Evolutionary conservation across 108 stramenopile species (phyloP).

Genomic region (Chaetoceros tenuissimus): DNA sequence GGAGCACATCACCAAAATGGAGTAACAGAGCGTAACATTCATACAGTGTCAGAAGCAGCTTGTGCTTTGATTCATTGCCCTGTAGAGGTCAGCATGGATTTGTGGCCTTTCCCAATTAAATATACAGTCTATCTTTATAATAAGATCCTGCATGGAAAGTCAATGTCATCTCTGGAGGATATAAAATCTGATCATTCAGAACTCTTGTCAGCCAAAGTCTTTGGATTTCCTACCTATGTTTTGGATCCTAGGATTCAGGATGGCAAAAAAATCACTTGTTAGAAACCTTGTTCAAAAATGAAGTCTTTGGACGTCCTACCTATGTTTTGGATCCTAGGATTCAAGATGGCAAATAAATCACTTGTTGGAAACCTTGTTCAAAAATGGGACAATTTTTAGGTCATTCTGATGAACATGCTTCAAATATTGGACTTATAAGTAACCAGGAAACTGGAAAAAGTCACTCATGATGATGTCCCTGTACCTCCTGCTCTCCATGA

Average conservation of each 20-base stretch:
- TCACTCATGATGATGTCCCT: not conserved
- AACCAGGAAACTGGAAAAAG: slow-evolving; percentile 25
- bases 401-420: slow-evolving; percentile 28
- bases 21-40: slow-evolving; percentile 33
- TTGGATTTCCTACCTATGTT: slow-evolving; percentile 46
- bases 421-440: slow-evolving; percentile 27
- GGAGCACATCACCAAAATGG: slow-evolving; percentile 58
- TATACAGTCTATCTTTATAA: slow-evolving; percentile 34
- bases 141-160: slow-evolving; percentile 15
- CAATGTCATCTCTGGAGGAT: slow-evolving; percentile 21
- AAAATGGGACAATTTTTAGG: slow-evolving; percentile 38
- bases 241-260: slow-evolving; percentile 48
- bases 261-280: slow-evolving; percentile 46
- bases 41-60: slow-evolving; percentile 22
- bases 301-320: slow-evolving; percentile 40
- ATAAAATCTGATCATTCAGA: not conserved
- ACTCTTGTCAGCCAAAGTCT: slow-evolving; percentile 15
- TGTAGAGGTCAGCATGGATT: slow-evolving; percentile 1
- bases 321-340: slow-evolving; percentile 48
- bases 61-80: slow-evolving; percentile 39
- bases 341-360: slow-evolving; percentile 50
- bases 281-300: slow-evolving; percentile 29
- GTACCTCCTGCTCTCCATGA: not conserved
- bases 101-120: slow-evolving; percentile 41
- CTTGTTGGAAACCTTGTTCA: slow-evolving; percentile 36